Percentiles rank a stretch among this genome's conserved stretches.
phyloP scores from a whole-genome alignment of 2,329 filamentous ascomycete genomes.

The Cladophialophora immunda region DNA sequence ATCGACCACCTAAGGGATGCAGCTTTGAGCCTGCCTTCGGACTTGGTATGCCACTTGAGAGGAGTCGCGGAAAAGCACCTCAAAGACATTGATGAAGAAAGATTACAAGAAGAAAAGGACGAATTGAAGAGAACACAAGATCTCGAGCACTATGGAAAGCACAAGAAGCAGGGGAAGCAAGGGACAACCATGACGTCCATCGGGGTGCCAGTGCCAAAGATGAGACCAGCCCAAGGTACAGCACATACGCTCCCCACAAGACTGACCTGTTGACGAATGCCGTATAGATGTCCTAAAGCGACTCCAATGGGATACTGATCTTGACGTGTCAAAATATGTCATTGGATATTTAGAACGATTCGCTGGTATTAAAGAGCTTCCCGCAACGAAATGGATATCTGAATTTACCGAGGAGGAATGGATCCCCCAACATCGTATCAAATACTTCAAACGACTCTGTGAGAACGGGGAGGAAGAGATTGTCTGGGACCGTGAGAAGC shows the following conservation, averaged over 20 bases:
- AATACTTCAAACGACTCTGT: slow-evolving; percentile 55
- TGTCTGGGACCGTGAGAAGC: slow-evolving; percentile 61
- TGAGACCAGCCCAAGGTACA: slow-evolving; percentile 32
- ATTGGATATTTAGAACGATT: slow-evolving; percentile 66
- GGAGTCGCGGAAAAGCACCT: slow-evolving; percentile 33
- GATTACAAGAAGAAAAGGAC: slow-evolving; percentile 27
- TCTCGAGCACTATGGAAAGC: slow-evolving; percentile 32
- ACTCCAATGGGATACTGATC: slow-evolving; percentile 59
- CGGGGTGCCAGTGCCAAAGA: slow-evolving; percentile 22
- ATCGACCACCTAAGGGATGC: background rate
- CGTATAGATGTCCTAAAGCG: slow-evolving; percentile 56
- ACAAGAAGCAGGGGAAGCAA: slow-evolving; percentile 20
- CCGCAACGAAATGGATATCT: slow-evolving; percentile 60
- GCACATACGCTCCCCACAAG: background rate
- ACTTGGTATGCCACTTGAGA: slow-evolving; percentile 25
- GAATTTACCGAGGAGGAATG: slow-evolving; percentile 65
- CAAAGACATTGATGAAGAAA: slow-evolving; percentile 30
- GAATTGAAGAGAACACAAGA: slow-evolving; percentile 24
- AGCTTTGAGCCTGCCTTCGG: background rate
- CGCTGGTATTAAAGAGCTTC: slow-evolving; percentile 57
- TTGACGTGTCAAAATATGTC: slow-evolving; percentile 56
- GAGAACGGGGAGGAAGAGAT: slow-evolving; percentile 46
- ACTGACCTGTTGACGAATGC: slow-evolving; percentile 9
- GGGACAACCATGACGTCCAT: background rate
- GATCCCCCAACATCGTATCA: slow-evolving; percentile 63